Evolutionary conservation across 441 rosid genomes (phyloP).

Genomic region (Omphalea diandra): DNA sequence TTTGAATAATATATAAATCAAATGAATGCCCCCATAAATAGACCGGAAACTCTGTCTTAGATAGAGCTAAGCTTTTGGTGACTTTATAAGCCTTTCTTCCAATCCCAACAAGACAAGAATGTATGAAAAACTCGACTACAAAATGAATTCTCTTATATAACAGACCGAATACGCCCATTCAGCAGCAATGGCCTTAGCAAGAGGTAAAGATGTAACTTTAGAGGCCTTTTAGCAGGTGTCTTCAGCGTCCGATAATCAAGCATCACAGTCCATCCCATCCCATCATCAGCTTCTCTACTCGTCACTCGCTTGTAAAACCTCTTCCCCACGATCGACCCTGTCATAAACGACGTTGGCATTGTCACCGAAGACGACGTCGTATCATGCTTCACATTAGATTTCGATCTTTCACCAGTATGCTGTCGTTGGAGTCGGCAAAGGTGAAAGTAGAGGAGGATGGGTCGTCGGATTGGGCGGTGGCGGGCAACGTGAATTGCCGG

Average conservation of each 20-base stretch:
- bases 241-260: slow-evolving; percentile 96
- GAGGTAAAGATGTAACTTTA: slow-evolving; percentile 69
- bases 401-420: slow-evolving; percentile 42
- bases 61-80: no score
- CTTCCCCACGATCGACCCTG: slow-evolving; percentile 90
- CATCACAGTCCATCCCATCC: slow-evolving; percentile 93
- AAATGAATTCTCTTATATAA: no score
- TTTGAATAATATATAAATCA: no score
- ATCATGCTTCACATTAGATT: slow-evolving; percentile 29
- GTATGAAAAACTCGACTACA: no score
- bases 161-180: slow-evolving; percentile 97
- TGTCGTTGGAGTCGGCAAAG: slow-evolving; percentile 25
- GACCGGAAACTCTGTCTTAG: no score
- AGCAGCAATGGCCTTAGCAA: slow-evolving; percentile 89
- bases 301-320: slow-evolving; percentile 78
- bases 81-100: no score
- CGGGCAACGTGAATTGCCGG: slow-evolving; percentile 36
- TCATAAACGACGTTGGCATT: slow-evolving; percentile 90
- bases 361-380: slow-evolving; percentile 55
- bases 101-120: no score
- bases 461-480: slow-evolving; percentile 39
- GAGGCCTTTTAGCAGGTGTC: slow-evolving; percentile 80
- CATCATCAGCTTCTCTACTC: slow-evolving; percentile 85
- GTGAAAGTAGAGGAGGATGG: slow-evolving; percentile 42
- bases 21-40: no score